phyloP scores from a whole-genome alignment of 768 basidiomycete species.

The Trametes punicea region DNA sequence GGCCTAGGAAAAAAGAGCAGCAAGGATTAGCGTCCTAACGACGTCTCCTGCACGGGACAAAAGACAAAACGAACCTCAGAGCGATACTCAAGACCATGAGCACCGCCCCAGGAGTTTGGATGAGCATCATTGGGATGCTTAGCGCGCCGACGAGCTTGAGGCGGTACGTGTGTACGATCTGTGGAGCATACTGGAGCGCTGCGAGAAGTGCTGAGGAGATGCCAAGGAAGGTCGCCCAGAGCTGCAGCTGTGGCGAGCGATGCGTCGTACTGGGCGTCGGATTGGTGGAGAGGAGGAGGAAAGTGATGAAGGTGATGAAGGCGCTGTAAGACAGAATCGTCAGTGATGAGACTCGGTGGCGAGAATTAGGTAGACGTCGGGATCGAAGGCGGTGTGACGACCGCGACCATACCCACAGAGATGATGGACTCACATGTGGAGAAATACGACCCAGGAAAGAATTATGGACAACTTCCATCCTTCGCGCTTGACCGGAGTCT shows the following conservation, averaged over 20 bases:
- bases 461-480: conserved; percentile 79
- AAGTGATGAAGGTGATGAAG: conserved; percentile 56
- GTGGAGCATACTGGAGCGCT: conserved; percentile 84
- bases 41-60: neutral
- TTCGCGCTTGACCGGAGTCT: conserved; percentile 50
- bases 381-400: no score
- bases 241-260: conserved; percentile 38
- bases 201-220: conserved; percentile 76
- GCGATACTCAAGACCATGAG: conserved; percentile 86
- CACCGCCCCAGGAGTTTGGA: conserved; percentile 87
- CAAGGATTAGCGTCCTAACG: no score
- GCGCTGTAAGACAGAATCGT: conserved; percentile 34
- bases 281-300: conserved; percentile 53
- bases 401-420: neutral
- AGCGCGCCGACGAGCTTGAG: conserved; percentile 85
- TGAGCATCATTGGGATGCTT: conserved; percentile 93
- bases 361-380: no score
- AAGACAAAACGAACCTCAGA: conserved; percentile 42
- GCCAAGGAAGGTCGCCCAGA: conserved; percentile 88
- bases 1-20: no score
- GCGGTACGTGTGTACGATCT: conserved; percentile 75
- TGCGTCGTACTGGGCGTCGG: conserved; percentile 35
- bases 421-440: conserved; percentile 65
- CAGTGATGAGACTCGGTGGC: neutral
- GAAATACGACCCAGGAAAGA: conserved; percentile 64